A percentile compares a stretch with the other conserved stretches of the same genome.
Conservation (phyloP, 768 basidiomycete species). For the Serendipita vermifera region DNA sequence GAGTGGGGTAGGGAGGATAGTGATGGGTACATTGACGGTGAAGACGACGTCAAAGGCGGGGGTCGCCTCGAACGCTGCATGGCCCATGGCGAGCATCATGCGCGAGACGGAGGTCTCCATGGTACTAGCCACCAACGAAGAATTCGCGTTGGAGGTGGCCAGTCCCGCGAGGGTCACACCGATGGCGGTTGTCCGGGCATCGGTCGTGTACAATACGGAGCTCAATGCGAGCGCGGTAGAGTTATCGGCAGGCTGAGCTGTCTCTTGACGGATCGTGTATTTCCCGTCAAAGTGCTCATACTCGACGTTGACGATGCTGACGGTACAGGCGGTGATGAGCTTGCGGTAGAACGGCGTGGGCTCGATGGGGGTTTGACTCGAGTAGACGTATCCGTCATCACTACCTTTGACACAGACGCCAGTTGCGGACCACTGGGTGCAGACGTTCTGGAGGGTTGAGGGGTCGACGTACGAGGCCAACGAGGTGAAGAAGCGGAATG, state of each 20-base stretch:
- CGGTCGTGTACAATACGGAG: background rate
- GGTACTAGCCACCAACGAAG: background rate
- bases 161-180: background rate
- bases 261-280: background rate
- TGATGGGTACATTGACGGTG: background rate
- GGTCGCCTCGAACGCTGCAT: background rate
- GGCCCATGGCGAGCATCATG: slow-evolving; percentile 8
- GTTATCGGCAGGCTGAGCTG: background rate
- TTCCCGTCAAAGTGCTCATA: slow-evolving; percentile 2
- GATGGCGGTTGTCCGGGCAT: background rate
- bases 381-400: background rate
- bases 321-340: background rate
- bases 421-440: background rate
- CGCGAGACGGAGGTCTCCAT: background rate
- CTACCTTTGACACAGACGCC: background rate
- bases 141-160: background rate
- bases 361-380: background rate
- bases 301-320: background rate
- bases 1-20: background rate
- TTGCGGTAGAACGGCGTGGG: background rate
- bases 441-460: background rate
- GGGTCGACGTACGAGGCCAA: background rate
- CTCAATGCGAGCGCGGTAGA: background rate
- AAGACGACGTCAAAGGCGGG: background rate
- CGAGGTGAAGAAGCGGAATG: background rate